Conservation (phyloP, 1,284 basidiomycete genomes). For the Cronartium quercuum region DNA sequence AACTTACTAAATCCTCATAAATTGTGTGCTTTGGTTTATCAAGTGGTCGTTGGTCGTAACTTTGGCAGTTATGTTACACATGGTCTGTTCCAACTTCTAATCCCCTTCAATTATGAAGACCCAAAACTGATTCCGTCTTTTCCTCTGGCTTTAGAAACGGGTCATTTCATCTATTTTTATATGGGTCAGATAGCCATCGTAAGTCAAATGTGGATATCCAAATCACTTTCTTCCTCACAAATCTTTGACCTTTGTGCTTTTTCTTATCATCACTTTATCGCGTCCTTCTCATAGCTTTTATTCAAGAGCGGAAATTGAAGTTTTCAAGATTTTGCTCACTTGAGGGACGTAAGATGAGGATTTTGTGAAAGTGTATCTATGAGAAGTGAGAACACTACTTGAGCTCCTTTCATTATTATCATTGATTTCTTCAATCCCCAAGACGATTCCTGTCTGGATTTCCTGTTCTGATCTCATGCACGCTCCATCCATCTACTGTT, state of each 20-base stretch:
- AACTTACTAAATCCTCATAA: too few species aligned
- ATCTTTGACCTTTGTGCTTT: neutral
- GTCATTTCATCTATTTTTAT: constrained; percentile 38
- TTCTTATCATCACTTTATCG: neutral
- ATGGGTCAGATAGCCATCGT: constrained; percentile 39
- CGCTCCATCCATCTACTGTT: too few species aligned
- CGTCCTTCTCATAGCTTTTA: constrained; percentile 8
- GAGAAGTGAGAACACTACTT: neutral
- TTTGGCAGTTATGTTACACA: constrained; percentile 38
- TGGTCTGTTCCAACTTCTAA: neutral
- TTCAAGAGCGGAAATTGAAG: constrained; percentile 29
- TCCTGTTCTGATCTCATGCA: too few species aligned
- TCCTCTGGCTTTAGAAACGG: constrained; percentile 9
- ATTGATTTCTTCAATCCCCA: too few species aligned
- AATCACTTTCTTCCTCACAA: neutral
- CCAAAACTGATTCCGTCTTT: neutral
- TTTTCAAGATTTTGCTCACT: neutral
- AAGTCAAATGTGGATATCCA: neutral
- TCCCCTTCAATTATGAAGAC: neutral
- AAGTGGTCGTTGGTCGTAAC: constrained; percentile 6
- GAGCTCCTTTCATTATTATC: too few species aligned
- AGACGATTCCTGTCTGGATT: too few species aligned
- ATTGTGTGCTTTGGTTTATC: neutral
- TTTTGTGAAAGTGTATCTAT: neutral
- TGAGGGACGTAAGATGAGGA: neutral